These are phyloP conservation scores for Aspergillus aculeatus DNA, from an alignment of 2,329 filamentous ascomycete species.

Conservation along the genomic window DNA sequence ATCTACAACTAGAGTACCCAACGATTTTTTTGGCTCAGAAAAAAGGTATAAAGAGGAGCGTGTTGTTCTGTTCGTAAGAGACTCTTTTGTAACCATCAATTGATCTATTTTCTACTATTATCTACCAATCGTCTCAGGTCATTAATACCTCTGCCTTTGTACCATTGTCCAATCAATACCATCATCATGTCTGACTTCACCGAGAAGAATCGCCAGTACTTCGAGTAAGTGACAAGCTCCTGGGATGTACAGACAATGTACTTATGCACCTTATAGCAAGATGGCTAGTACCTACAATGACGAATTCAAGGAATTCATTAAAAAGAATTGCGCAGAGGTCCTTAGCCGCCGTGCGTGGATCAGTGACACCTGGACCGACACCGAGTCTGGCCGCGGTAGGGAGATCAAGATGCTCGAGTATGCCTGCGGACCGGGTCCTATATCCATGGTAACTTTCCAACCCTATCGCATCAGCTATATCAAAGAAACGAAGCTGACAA, in stretches of 20 bases:
- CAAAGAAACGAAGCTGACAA: constrained; percentile 5
- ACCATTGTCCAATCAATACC: not conserved
- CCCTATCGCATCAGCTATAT: not conserved
- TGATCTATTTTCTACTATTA: not conserved
- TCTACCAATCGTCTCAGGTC: not conserved
- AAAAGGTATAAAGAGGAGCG: constrained; percentile 9
- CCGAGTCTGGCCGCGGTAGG: constrained; percentile 27
- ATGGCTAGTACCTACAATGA: constrained; percentile 57
- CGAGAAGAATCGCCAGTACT: constrained; percentile 40
- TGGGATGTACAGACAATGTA: too few relatives aligned
- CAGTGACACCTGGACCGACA: constrained; percentile 54
- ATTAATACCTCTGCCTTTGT: not conserved
- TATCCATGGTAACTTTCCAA: constrained; percentile 57
- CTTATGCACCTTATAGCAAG: constrained; percentile 39
- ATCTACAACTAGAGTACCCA: not conserved
- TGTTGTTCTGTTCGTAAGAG: not conserved
- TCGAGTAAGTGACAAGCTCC: constrained; percentile 36
- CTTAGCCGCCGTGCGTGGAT: constrained; percentile 59
- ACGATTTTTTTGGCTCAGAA: not conserved
- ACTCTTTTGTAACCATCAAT: not conserved
- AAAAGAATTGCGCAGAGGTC: constrained; percentile 56
- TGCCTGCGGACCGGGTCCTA: constrained; percentile 69
- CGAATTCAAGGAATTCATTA: constrained; percentile 55
- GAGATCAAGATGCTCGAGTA: constrained; percentile 65
- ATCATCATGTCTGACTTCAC: constrained; percentile 34